Percentiles rank a stretch among this genome's conserved stretches.
phyloP scores from a whole-genome alignment of 2,329 filamentous ascomycete species.

The Pyricularia pennisetigena region DNA sequence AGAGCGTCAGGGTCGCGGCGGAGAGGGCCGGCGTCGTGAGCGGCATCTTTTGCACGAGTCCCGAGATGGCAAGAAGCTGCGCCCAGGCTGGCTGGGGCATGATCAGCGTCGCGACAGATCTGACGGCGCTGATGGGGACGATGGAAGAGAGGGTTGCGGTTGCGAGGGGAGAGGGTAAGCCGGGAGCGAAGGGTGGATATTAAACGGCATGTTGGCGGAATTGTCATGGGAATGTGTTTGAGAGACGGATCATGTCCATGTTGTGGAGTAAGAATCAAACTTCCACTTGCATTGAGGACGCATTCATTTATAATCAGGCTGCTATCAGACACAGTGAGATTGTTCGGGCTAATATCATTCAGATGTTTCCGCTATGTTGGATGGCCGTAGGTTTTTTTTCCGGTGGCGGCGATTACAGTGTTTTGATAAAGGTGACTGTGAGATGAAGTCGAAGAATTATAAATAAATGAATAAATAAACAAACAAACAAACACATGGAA shows the following conservation, averaged over 20 bases:
- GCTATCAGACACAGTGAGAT: neutral
- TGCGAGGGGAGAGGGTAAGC: slow-evolving; percentile 30
- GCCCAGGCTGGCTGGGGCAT: slow-evolving; percentile 51
- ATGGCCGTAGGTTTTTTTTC: neutral
- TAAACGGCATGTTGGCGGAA: slow-evolving; percentile 14
- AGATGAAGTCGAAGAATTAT: neutral
- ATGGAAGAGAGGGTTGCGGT: slow-evolving; percentile 35
- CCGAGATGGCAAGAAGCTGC: slow-evolving; percentile 44
- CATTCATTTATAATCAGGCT: neutral
- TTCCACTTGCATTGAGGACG: neutral
- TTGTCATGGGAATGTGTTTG: neutral
- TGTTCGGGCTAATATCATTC: neutral
- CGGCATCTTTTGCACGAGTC: slow-evolving; percentile 47
- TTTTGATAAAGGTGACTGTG: neutral
- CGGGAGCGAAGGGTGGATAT: slow-evolving; percentile 29
- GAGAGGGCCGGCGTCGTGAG: slow-evolving; percentile 56
- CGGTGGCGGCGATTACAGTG: neutral
- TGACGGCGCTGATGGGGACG: slow-evolving; percentile 35
- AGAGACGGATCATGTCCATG: slow-evolving; percentile 6
- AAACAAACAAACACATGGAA: neutral
- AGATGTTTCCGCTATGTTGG: neutral
- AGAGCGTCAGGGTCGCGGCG: slow-evolving; percentile 45
- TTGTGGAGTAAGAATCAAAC: neutral
- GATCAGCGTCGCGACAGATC: slow-evolving; percentile 48
- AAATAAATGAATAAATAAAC: no score